A percentile compares a stretch with the other conserved stretches of the same genome.
Evolutionary conservation across 2,329 filamentous ascomycete species (phyloP).

Genomic region (Pseudomassariella vexata): DNA sequence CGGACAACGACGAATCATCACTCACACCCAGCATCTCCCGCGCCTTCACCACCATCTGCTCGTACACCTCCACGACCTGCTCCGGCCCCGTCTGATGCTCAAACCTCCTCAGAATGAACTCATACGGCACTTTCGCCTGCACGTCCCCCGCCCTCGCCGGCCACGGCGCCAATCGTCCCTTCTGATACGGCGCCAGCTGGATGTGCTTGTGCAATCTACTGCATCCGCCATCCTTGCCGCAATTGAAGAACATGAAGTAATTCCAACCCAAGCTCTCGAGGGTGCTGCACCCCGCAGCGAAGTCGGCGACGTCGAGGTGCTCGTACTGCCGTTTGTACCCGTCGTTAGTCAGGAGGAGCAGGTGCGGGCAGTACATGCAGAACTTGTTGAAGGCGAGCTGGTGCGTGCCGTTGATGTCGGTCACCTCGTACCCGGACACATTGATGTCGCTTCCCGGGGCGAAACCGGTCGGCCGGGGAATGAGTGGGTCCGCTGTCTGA

Average conservation of each 20-base stretch:
- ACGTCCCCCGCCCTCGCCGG: slow-evolving; percentile 11
- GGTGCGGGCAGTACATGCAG: slow-evolving; percentile 39
- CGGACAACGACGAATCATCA: slow-evolving; percentile 3
- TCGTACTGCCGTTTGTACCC: slow-evolving; percentile 40
- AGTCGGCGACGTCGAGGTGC: slow-evolving; percentile 30
- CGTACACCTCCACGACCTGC: slow-evolving; percentile 18
- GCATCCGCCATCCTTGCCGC: slow-evolving; percentile 35
- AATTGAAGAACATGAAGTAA: slow-evolving; percentile 40
- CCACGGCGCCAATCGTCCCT: slow-evolving; percentile 20
- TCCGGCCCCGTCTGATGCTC: slow-evolving; percentile 14
- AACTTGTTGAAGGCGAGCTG: slow-evolving; percentile 42
- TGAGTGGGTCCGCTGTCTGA: background rate
- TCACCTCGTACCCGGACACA: slow-evolving; percentile 34
- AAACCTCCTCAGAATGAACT: slow-evolving; percentile 26
- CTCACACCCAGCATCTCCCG: slow-evolving; percentile 7
- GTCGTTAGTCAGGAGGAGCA: slow-evolving; percentile 39
- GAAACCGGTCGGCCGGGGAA: slow-evolving; percentile 7
- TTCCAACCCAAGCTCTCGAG: slow-evolving; percentile 21
- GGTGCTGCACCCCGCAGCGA: slow-evolving; percentile 29
- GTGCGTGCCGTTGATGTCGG: slow-evolving; percentile 33
- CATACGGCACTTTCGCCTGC: slow-evolving; percentile 26
- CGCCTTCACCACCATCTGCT: slow-evolving; percentile 16
- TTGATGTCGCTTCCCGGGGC: slow-evolving; percentile 34
- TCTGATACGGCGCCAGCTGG: slow-evolving; percentile 31
- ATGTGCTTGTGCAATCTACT: slow-evolving; percentile 44